A percentile compares a stretch with the other conserved stretches of the same genome.
Evolutionary conservation across 768 basidiomycete species (phyloP).

Genomic region (Jaapia argillacea): DNA sequence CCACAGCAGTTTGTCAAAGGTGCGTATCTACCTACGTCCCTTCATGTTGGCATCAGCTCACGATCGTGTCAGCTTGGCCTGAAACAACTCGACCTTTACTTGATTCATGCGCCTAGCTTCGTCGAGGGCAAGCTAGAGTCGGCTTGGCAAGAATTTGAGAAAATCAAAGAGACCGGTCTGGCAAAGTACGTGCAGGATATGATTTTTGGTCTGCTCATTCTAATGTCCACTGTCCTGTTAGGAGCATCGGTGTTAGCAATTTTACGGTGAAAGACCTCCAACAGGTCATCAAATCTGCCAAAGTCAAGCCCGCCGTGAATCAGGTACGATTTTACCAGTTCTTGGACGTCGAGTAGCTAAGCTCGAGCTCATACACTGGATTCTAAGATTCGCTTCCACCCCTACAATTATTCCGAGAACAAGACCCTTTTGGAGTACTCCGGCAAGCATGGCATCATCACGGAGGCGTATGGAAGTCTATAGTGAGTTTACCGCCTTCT

Average conservation of each 20-base stretch:
- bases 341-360: not conserved
- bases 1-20: slow-evolving; percentile 39
- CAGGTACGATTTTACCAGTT: slow-evolving; percentile 32
- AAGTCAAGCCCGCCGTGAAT: slow-evolving; percentile 57
- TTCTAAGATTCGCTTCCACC: slow-evolving; percentile 53
- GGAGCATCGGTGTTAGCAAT: slow-evolving; percentile 71
- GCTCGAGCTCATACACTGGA: not conserved
- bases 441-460: slow-evolving; percentile 46
- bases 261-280: slow-evolving; percentile 44
- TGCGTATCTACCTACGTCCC: slow-evolving; percentile 14
- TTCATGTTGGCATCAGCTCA: not conserved
- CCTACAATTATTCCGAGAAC: slow-evolving; percentile 57
- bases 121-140: slow-evolving; percentile 24
- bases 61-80: slow-evolving; percentile 40
- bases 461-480: slow-evolving; percentile 57
- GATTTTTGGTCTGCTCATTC: not conserved
- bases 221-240: slow-evolving; percentile 13
- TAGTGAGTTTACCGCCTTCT: slow-evolving; percentile 28
- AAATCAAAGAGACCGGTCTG: slow-evolving; percentile 32
- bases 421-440: slow-evolving; percentile 45
- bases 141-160: slow-evolving; percentile 49
- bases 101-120: slow-evolving; percentile 43
- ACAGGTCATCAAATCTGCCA: slow-evolving; percentile 36
- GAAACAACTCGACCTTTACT: slow-evolving; percentile 56
- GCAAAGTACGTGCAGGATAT: slow-evolving; percentile 19